phyloP scores from a whole-genome alignment of 805 yeast genomes.

The Candida palmyrensis region DNA sequence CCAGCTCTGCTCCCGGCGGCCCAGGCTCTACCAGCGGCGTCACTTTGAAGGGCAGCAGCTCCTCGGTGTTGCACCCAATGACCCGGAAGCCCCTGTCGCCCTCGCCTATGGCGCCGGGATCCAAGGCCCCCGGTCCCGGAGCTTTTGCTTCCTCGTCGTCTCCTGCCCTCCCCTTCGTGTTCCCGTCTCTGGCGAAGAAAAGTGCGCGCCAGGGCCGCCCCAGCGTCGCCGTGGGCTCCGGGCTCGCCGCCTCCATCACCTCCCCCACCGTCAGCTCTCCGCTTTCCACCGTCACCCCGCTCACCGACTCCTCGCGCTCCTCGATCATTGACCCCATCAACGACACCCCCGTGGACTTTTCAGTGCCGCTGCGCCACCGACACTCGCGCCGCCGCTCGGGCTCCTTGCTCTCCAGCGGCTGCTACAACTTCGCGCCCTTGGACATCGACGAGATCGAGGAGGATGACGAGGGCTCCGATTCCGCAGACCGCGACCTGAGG shows the following conservation, averaged over 20 bases:
- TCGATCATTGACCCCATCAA: slow-evolving; percentile 32
- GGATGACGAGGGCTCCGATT: too few species aligned
- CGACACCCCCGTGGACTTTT: slow-evolving; percentile 35
- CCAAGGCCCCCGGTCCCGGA: too few species aligned
- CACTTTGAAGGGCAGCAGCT: too few species aligned
- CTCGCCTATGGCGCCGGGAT: slow-evolving; percentile 10
- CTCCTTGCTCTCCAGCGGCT: slow-evolving; percentile 17
- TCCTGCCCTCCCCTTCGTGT: too few species aligned
- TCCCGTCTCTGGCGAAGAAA: too few species aligned
- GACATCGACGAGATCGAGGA: slow-evolving; percentile 22
- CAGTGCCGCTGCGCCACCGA: slow-evolving; percentile 16
- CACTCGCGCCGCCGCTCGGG: slow-evolving; percentile 16
- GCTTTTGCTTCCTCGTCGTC: too few species aligned
- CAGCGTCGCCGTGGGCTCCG: too few species aligned
- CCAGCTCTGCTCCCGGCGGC: not conserved
- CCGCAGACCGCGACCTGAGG: too few species aligned
- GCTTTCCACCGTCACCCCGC: slow-evolving; percentile 25
- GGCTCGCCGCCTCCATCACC: too few species aligned
- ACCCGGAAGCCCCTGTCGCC: slow-evolving; percentile 11
- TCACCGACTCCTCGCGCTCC: slow-evolving; percentile 21
- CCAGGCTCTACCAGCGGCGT: slow-evolving; percentile 1
- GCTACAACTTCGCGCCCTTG: slow-evolving; percentile 13
- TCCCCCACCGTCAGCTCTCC: slow-evolving; percentile 32
- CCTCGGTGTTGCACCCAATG: slow-evolving; percentile 9
- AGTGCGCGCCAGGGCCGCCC: too few species aligned